Evolutionary conservation across 2,329 filamentous ascomycete genomes (phyloP), one percentile per base, ranked within the genome.

Genomic region (Botrytis hyacinthi): DNA sequence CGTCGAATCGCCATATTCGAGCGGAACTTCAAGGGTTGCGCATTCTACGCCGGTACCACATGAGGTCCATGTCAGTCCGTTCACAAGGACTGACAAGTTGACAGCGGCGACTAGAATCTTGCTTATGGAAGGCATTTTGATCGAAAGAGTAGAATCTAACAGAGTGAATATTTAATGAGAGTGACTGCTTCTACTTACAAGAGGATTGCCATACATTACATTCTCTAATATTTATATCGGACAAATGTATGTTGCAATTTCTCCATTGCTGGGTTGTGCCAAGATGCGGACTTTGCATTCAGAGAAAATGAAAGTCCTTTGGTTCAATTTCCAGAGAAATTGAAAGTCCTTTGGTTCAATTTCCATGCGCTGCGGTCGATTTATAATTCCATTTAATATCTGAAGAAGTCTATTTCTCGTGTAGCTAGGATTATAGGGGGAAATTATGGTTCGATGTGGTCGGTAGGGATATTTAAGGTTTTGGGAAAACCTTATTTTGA

Each of bases 11-110:
- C 66, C 66, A 72, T 74, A 75, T 60, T 75, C 74, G 12, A 75
- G 71, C 22, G 74, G 70, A 16, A 75, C 74, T 48, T 61, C 22
- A 42, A 75, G 62, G 7, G 70, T 71, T 59, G 74, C 42, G 26
- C 74, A 75, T 12, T 74, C 48, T 2, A 75, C 48, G 3, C 66
- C 66, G 0, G 72, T 74, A 20, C 72, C 74, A 16, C 74, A 75
- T n/a, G 74, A 59, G 35, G 72, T 67, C 74, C 74, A 75, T 22
- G 66, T 57, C n/a, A 69, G 40, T 5, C 66, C 66, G 10, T 57
- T 69, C 10, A 69, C 66, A 32, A 69, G 48, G 37, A 44, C 66
- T 37, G 66, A 69, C 9, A 69, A 29, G 14, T 69, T 69, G 66
- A 57, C 26, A 16, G 66, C 12, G n/a, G 48, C 48, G 18, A 69